These are phyloP conservation scores for Corchorus capsularis DNA, from an alignment of 345 rosid genomes.

Conservation along the genomic window DNA sequence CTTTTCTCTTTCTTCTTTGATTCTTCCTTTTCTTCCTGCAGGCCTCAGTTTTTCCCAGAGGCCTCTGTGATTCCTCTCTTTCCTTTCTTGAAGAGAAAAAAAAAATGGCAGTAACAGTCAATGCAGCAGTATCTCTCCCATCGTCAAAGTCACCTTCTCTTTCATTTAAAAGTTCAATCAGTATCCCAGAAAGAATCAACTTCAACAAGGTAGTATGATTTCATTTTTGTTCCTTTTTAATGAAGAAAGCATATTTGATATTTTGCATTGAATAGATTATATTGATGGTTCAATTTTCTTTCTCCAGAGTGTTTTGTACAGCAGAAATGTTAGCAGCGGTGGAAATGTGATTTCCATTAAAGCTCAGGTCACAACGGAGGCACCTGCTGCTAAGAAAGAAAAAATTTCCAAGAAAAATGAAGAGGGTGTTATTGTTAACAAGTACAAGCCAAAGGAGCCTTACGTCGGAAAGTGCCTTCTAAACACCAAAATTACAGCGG, in stretches of 20 bases:
- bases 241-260: conserved; percentile 12
- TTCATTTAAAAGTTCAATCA: conserved; percentile 49
- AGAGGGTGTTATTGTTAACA: conserved; percentile 80
- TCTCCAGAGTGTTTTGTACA: conserved; percentile 32
- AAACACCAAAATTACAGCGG: conserved; percentile 95
- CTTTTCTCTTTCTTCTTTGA: not conserved
- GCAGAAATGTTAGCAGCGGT: conserved; percentile 48
- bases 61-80: not conserved
- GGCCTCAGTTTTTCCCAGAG: not conserved
- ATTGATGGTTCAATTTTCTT: not conserved
- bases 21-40: not conserved
- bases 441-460: conserved; percentile 82
- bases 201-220: conserved; percentile 66
- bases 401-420: conserved; percentile 82
- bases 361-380: conserved; percentile 84
- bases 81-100: not conserved
- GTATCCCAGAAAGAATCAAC: conserved; percentile 65
- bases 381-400: conserved; percentile 67
- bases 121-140: conserved; percentile 82
- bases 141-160: conserved; percentile 63
- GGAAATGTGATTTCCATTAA: conserved; percentile 55
- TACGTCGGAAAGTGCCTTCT: conserved; percentile 79
- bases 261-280: conserved; percentile 14
- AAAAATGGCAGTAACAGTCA: conserved; percentile 72
- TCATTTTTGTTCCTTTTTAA: not conserved